Evolutionary conservation across 768 basidiomycete genomes (phyloP), one percentile per base, ranked within the genome.

Genomic region (Gloeophyllum trabeum): DNA sequence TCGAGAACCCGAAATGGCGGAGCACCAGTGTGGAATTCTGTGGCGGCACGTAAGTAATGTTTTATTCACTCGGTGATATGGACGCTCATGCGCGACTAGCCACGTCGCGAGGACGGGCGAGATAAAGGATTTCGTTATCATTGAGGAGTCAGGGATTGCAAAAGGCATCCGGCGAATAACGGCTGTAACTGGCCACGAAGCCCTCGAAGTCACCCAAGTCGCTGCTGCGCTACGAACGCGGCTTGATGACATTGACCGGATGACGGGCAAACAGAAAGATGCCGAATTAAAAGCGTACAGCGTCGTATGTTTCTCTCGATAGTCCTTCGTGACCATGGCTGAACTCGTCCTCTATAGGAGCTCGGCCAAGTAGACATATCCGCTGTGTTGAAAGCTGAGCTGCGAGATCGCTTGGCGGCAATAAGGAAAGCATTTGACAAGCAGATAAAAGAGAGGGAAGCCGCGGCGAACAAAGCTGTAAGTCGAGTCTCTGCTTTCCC

Each of bases 71-170:
- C 24, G 12, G 16, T 39, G 20, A 36, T 23, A 35, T 21, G n/a
- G 24, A 13, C 23, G 16, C 20, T 13, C 25, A 35, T 23, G 12
- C 24, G n/a, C 23, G 16, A 18, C 7, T 26, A 91, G 89, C 1
- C 96, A 99, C 57, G 96, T 99, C 42, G 75, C 78, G n/a, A 87
- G 81, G 63, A 99, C 96, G 0, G 90, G 93, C 14, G 90, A 93
- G 52, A 98, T 99, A 72, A 93, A 94, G 62, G 84, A 90, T 56
- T 85, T 99, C 58, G 81, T 93, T 22, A 85, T 99, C 47, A 82
- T 76, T 4, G 96, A 98, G 54, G 96, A 98, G 60, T 87, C 87
- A 3, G 93, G 93, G 24, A 98, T 98, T 52, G 96, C 96, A 5
- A 98, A 98, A 66, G 96, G 96, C 30, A 94, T 97, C 48, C 82